Base-by-base conservation (phyloP, 768 basidiomycete genomes). In the Cantharellus cinnabarinus region DNA sequence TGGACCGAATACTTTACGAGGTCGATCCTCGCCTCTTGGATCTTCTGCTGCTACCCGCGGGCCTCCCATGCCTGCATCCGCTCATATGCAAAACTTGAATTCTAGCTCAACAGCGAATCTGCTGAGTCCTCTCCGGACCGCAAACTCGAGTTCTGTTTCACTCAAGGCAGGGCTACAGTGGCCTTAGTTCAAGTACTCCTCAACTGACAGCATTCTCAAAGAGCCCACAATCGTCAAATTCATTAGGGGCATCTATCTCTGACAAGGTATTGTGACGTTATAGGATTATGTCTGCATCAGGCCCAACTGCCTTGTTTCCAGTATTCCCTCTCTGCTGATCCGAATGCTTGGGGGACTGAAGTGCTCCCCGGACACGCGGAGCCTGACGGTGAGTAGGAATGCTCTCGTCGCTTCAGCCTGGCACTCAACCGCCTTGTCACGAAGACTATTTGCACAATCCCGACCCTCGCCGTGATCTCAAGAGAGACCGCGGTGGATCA, bases 401-500 rank as follows among this genome's bases (percentile, higher is more conserved):
- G 5, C n/a, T n/a, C 37, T 58, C 14, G 5, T 41, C n/a, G 10
- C 42, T 14, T n/a, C 15, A n/a, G 34, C 42, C 56, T 10, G 5
- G 14, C 42, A 7, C 56, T n/a, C 5, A 42, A 42, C 5, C 14
- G 56, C 38, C 7, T 54, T 10, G 7, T 54, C 7, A 48, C 44
- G 10, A 10, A 54, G 62, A 63, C 52, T 63, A 42, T 35, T 7
- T 63, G 4, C 61, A 59, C 37, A 63, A 60, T 58, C 58, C 62
- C 40, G 62, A 62, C 53, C 62, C 62, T 15, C 54, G 56, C 5
- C 60, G 62, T 4, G 63, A 64, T 41, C 59, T 59, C 41, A 60
- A 67, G 65, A 62, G 66, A 61, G 69, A 71, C 50, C 56, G 62
- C n/a, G 66, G 67, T 29, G 70, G 70, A 29, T 62, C 67, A 4